phyloP scores from a whole-genome alignment of 2,329 filamentous ascomycete genomes.

The Coniochaeta hoffmannii region DNA sequence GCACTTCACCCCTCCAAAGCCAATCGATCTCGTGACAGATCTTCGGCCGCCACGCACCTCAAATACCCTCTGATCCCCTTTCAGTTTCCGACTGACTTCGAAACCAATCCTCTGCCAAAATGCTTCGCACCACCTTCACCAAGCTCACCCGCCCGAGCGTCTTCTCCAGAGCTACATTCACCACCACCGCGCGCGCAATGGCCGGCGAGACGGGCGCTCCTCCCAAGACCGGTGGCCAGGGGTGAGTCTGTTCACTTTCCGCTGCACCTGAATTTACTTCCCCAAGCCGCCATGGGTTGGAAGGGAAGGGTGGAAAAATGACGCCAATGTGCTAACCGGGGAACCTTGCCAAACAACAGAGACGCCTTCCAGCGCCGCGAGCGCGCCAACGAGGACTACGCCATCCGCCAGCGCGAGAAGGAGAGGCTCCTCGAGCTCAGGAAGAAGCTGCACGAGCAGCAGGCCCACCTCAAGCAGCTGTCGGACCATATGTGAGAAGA shows the following conservation, averaged over 20 bases:
- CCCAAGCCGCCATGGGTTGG: too few species aligned
- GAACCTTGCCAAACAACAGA: conserved; percentile 35
- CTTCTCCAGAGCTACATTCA: conserved; percentile 42
- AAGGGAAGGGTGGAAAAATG: too few species aligned
- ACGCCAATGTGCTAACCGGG: conserved; percentile 12
- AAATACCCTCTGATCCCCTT: neutral
- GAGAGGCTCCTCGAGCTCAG: conserved; percentile 79
- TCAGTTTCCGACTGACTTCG: neutral
- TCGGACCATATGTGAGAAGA: conserved; percentile 70
- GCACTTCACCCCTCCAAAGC: neutral
- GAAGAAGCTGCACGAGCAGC: conserved; percentile 68
- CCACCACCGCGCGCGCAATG: conserved; percentile 57
- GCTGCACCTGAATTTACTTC: too few species aligned
- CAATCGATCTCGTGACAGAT: neutral
- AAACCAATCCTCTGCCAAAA: conserved; percentile 27
- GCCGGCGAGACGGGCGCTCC: conserved; percentile 61
- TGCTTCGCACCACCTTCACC: conserved; percentile 61
- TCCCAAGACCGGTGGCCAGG: conserved; percentile 42
- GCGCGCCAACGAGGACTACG: conserved; percentile 74
- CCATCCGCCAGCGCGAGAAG: conserved; percentile 80
- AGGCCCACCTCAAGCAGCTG: conserved; percentile 76
- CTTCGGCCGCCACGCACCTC: neutral
- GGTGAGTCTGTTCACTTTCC: conserved; percentile 34
- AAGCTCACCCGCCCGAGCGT: conserved; percentile 43
- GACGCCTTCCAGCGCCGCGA: conserved; percentile 93